Conservation (phyloP, 331 rosid genomes). For the Stylosanthes scabra region DNA sequence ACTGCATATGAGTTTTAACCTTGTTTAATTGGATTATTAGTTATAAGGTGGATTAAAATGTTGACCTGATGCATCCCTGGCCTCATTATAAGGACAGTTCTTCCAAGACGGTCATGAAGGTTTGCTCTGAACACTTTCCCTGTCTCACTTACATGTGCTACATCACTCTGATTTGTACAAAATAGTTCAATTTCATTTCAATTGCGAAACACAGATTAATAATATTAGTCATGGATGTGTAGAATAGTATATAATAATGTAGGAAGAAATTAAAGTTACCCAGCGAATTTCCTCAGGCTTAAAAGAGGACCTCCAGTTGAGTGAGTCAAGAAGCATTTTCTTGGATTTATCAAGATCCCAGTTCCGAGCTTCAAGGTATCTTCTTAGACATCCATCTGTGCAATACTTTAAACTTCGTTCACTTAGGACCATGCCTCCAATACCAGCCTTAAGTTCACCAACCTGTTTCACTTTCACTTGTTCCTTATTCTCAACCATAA, state of each 20-base stretch:
- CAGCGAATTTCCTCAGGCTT: slow-evolving; percentile 94
- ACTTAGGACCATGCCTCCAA: slow-evolving; percentile 64
- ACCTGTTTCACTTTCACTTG: slow-evolving; percentile 54
- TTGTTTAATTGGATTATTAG: no score
- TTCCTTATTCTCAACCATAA: not conserved
- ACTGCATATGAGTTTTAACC: not conserved
- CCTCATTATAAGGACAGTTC: slow-evolving; percentile 89
- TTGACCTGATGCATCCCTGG: slow-evolving; percentile 88
- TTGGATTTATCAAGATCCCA: slow-evolving; percentile 83
- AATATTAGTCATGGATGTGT: not conserved
- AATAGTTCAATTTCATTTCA: slow-evolving; percentile 7
- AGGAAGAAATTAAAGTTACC: slow-evolving; percentile 50
- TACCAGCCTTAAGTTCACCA: slow-evolving; percentile 63
- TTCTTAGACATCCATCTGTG: slow-evolving; percentile 72
- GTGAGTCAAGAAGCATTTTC: slow-evolving; percentile 87
- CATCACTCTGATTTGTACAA: slow-evolving; percentile 61
- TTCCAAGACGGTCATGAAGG: slow-evolving; percentile 77
- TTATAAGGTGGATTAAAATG: no score
- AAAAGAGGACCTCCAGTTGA: slow-evolving; percentile 81
- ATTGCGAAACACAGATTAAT: slow-evolving; percentile 25
- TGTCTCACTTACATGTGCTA: slow-evolving; percentile 95
- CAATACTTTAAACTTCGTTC: slow-evolving; percentile 79
- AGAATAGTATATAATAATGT: no score
- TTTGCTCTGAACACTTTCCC: slow-evolving; percentile 87
- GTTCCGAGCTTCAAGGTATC: slow-evolving; percentile 83